These are phyloP conservation scores for Dactylellina haptotyla DNA, from an alignment of 2,329 filamentous ascomycete genomes.

Conservation along the genomic window DNA sequence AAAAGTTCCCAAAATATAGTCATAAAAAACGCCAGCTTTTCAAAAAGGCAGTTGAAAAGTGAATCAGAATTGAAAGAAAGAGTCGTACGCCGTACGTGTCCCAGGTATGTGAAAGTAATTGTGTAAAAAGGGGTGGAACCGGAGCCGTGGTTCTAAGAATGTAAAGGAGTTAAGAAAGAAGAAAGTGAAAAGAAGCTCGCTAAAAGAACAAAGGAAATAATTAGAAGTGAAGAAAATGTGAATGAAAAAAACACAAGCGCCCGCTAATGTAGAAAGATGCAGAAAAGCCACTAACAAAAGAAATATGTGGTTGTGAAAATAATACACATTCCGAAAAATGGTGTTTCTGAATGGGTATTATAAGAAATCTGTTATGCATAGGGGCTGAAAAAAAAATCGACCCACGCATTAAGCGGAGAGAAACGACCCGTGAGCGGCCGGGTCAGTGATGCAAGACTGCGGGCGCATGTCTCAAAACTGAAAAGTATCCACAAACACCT, in stretches of 20 bases:
- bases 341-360: neutral
- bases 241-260: conserved; percentile 16
- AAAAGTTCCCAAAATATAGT: neutral
- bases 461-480: conserved; percentile 21
- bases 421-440: conserved; percentile 5
- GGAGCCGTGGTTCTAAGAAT: neutral
- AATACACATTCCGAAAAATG: neutral
- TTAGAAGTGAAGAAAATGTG: neutral
- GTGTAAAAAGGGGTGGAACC: neutral
- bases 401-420: neutral
- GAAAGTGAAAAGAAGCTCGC: conserved; percentile 5
- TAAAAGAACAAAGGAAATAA: conserved; percentile 16
- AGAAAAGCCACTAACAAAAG: conserved; percentile 39
- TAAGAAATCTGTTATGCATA: neutral
- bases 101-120: conserved; percentile 1
- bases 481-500: conserved; percentile 25
- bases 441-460: neutral
- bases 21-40: conserved; percentile 16
- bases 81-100: neutral
- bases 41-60: conserved; percentile 5
- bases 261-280: conserved; percentile 10
- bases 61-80: neutral
- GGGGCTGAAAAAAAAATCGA: neutral
- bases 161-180: neutral
- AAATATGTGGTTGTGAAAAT: conserved; percentile 22